phyloP scores from a whole-genome alignment of 371 early-diverging fungal genomes.

The Neoconidiobolus thromboides region DNA sequence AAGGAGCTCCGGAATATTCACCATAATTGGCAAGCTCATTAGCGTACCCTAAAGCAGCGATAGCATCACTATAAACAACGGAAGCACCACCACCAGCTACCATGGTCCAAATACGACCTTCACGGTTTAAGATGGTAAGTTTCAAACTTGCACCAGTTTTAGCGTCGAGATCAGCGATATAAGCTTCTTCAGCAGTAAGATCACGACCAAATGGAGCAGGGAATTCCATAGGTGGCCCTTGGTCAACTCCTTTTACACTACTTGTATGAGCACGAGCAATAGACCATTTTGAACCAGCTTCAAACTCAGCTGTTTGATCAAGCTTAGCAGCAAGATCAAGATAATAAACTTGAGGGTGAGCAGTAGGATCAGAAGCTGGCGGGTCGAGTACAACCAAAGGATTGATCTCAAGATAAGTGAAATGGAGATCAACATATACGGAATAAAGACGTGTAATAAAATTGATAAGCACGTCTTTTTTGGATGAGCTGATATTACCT shows the following conservation, averaged over 20 bases:
- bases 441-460: conserved; percentile 83
- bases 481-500: conserved; percentile 36
- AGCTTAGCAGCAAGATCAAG: conserved; percentile 94
- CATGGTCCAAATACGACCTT: conserved; percentile 97
- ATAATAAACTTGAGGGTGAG: conserved; percentile 57
- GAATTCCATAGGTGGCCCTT: conserved; percentile 86
- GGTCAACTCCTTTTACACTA: conserved; percentile 29
- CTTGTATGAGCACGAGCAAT: conserved; percentile 29
- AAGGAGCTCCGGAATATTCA: conserved; percentile 97
- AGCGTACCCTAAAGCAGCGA: conserved; percentile 85
- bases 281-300: conserved; percentile 81
- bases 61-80: conserved; percentile 91
- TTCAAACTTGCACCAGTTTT: conserved; percentile 97
- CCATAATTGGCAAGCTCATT: conserved; percentile 95
- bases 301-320: conserved; percentile 96
- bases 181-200: conserved; percentile 86
- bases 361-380: conserved; percentile 15
- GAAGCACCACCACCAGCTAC: conserved; percentile 98
- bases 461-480: conserved; percentile 68
- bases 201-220: conserved; percentile 97
- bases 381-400: conserved; percentile 74
- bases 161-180: conserved; percentile 89
- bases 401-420: conserved; percentile 97
- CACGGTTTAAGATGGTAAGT: conserved; percentile 83
- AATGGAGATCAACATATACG: conserved; percentile 88